Evolutionary conservation across 2,329 filamentous ascomycete genomes (phyloP).

Genomic region (Diaporthe nobilis): DNA sequence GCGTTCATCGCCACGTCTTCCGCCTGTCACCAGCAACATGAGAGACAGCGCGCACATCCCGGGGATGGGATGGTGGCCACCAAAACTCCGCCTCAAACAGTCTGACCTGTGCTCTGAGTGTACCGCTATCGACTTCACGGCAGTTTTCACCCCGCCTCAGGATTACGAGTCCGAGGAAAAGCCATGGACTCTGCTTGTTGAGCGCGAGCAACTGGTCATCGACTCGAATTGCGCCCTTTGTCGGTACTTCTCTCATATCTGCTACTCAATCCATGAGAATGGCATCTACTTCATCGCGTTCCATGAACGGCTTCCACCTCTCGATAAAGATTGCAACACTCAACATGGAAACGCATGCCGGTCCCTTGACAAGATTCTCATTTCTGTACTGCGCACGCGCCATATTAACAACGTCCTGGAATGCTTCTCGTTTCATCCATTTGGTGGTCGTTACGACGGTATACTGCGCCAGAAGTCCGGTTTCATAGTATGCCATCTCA

Average conservation of each 20-base stretch:
- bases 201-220: slow-evolving; percentile 1
- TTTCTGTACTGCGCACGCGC: not conserved
- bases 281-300: not conserved
- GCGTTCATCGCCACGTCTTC: not conserved
- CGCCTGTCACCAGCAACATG: not conserved
- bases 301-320: not conserved
- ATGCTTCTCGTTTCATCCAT: not conserved
- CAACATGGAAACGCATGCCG: not conserved
- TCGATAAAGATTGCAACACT: not conserved
- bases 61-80: not conserved
- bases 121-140: not conserved
- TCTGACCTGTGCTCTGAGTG: not conserved
- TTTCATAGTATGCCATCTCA: not conserved
- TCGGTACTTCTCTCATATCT: not conserved
- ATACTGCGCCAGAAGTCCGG: not conserved
- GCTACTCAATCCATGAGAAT: not conserved
- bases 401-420: not conserved
- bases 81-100: not conserved
- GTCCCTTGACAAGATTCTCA: not conserved
- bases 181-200: not conserved
- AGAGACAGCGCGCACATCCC: not conserved
- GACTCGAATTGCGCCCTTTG: not conserved
- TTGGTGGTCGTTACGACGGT: not conserved
- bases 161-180: not conserved
- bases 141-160: not conserved